These are phyloP conservation scores for Cladophialophora yegresii DNA, from an alignment of 2,329 filamentous ascomycete species.

Conservation along the genomic window DNA sequence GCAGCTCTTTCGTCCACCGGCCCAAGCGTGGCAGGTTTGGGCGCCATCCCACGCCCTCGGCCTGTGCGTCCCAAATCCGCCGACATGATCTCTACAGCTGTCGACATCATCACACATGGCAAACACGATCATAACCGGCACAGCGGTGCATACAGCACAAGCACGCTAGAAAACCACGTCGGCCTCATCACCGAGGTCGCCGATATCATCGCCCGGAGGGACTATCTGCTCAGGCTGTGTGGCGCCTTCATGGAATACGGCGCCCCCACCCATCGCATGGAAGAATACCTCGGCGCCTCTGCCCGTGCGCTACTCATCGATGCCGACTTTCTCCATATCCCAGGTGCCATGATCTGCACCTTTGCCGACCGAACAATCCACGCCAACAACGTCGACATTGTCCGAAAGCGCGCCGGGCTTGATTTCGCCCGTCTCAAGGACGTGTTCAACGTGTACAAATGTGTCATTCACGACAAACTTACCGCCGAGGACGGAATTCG, in stretches of 20 bases:
- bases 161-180: constrained; percentile 22
- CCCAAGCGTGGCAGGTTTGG: constrained; percentile 10
- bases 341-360: constrained; percentile 90
- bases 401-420: constrained; percentile 47
- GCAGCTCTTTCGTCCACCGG: constrained; percentile 21
- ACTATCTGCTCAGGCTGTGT: constrained; percentile 81
- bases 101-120: constrained; percentile 32
- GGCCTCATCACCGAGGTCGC: constrained; percentile 51
- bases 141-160: constrained; percentile 12
- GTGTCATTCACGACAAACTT: constrained; percentile 51
- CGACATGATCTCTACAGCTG: constrained; percentile 29
- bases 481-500: constrained; percentile 50
- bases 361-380: constrained; percentile 62
- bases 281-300: constrained; percentile 88
- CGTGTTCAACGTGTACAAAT: constrained; percentile 52
- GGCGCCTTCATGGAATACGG: constrained; percentile 85
- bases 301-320: constrained; percentile 83
- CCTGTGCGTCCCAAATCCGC: constrained; percentile 18
- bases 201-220: constrained; percentile 75
- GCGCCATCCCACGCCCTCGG: constrained; percentile 16
- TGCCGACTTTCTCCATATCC: constrained; percentile 84
- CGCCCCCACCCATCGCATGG: constrained; percentile 84
- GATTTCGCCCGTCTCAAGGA: constrained; percentile 49
- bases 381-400: constrained; percentile 51
- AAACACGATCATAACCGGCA: constrained; percentile 19